Evolutionary conservation across 441 rosid genomes (phyloP).

Genomic region (Melastoma candidum): DNA sequence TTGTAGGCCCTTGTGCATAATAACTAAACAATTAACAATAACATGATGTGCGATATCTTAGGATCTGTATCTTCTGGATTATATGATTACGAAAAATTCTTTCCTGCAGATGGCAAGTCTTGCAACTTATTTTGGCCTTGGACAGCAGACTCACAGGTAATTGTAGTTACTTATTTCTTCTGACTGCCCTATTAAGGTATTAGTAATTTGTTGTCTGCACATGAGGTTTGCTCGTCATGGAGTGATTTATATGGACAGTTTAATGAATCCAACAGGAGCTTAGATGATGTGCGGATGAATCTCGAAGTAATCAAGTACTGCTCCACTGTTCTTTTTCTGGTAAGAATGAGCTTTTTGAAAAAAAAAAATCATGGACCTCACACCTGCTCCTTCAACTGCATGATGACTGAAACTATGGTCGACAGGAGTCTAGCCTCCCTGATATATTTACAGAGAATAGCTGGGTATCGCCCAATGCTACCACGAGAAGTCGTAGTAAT

Average conservation of each 20-base stretch:
- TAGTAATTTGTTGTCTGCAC: neutral
- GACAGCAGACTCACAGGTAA: slow-evolving; percentile 74
- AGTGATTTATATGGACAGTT: neutral
- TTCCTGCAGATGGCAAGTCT: slow-evolving; percentile 69
- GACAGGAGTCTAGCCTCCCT: slow-evolving; percentile 80
- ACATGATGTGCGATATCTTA: too few species aligned
- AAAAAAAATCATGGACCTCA: too few species aligned
- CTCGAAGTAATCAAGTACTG: slow-evolving; percentile 81
- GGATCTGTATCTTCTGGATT: too few species aligned
- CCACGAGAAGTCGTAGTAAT: slow-evolving; percentile 40
- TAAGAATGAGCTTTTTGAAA: slow-evolving; percentile 11
- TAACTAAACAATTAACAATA: too few species aligned
- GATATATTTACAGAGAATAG: slow-evolving; percentile 42
- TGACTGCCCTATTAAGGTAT: neutral
- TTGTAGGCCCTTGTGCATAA: too few species aligned
- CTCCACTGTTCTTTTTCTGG: slow-evolving; percentile 86
- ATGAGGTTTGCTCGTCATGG: neutral
- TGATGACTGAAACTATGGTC: slow-evolving; percentile 1
- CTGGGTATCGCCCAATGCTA: slow-evolving; percentile 53
- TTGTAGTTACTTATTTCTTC: neutral
- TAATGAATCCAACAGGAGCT: slow-evolving; percentile 47
- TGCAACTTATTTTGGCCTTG: slow-evolving; percentile 81
- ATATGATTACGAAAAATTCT: too few species aligned
- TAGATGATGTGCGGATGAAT: slow-evolving; percentile 92
- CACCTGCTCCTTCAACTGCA: neutral